These are phyloP conservation scores for Gossypium gossypioides DNA, from an alignment of 441 rosid species.

Conservation along the genomic window DNA sequence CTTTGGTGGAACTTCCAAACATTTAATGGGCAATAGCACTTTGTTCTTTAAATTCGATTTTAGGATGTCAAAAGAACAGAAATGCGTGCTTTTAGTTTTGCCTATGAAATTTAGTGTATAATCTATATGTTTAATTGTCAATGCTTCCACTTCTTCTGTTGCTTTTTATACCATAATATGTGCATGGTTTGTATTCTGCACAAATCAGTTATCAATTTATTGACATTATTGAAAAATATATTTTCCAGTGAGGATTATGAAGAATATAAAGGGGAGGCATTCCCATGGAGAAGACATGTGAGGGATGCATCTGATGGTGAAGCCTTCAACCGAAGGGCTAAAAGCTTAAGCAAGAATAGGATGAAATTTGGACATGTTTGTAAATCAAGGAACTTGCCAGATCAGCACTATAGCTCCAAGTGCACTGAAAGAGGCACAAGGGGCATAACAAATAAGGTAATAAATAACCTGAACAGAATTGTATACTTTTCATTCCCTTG, in stretches of 20 bases:
- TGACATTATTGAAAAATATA: constrained; percentile 9
- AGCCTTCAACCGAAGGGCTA: constrained; percentile 30
- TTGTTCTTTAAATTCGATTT: background rate
- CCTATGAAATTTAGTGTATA: background rate
- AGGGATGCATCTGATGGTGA: constrained; percentile 37
- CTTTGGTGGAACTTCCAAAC: background rate
- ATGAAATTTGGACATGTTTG: constrained; percentile 26
- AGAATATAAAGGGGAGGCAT: constrained; percentile 40
- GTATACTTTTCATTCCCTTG: background rate
- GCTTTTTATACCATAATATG: background rate
- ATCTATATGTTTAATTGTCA: background rate
- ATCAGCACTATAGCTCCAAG: constrained; percentile 35
- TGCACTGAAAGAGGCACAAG: constrained; percentile 28
- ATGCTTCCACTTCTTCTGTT: constrained; percentile 6
- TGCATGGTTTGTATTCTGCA: background rate
- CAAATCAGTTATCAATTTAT: background rate
- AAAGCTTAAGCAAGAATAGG: constrained; percentile 33
- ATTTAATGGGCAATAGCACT: background rate
- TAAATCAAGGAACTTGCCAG: constrained; percentile 37
- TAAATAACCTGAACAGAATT: background rate
- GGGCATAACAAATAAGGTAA: constrained; percentile 52
- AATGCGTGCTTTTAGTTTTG: background rate
- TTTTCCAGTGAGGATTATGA: constrained; percentile 54
- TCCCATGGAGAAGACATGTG: constrained; percentile 67
- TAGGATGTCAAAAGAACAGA: background rate